Base-by-base conservation (phyloP, 192 early-diverging fungal species). In the Coemansia sp. region DNA sequence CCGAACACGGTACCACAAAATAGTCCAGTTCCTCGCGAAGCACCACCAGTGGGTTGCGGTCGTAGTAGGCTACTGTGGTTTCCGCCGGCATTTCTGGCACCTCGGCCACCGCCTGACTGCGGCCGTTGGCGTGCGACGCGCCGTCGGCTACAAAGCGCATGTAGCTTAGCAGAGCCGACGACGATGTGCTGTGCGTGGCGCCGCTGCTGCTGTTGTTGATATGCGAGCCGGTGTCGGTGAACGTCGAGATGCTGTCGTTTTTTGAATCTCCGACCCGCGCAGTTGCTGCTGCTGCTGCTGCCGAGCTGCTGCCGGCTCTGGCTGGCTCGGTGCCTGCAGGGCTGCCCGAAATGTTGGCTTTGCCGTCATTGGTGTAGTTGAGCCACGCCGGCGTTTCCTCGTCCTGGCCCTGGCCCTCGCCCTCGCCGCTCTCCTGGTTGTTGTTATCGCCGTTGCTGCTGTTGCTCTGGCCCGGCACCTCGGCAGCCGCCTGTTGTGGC, bases 11-110 rank as follows among this genome's bases (percentile, higher is more conserved):
- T 39, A 88, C 79, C 17, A 88, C 86, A 85, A 91, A 93, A 66
- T 90, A 93, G 68, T 93, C 92, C 54, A 93, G 78, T 65, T 92
- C 91, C 71, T 93, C 92, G 41, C 92, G 85, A 51, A 93, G 70
- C 22, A 91, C 91, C 69, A 93, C 90, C 56, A 93, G 86, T 15
- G 88, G 87, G 48, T 87, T 88, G 41, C 90, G 89, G 70, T 86
- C 85, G 37, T 69, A 67, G 73, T 86, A 81, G 18, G 55, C 66
- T 8, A 75, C 65, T 14, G 70, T 56, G 17, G 55, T 28, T 33
- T 71, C 64, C 9, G 20, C 59, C 4, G 58, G 68, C 34, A 48
- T 36, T 64, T 66, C 65, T 11, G 58, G 58, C 8, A 59, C 59
- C 8, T 54, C 54, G 54, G 54, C 28, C 37, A 59, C 66, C 12